phyloP scores from a whole-genome alignment of 2,329 filamentous ascomycete species.

The Penicillium sp. region DNA sequence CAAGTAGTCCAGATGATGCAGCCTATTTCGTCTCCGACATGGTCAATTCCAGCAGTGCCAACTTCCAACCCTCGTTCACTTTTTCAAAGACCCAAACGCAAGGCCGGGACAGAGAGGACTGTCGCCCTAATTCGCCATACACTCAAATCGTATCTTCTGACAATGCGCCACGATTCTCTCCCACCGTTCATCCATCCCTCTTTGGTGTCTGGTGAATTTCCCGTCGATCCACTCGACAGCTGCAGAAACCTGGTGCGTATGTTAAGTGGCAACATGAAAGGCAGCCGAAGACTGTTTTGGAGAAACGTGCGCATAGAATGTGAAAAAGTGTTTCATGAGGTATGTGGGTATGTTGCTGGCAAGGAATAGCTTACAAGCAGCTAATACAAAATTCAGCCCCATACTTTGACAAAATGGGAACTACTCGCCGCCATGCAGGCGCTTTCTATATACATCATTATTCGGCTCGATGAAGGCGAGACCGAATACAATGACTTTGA shows the following conservation, averaged over 20 bases:
- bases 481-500: slow-evolving; percentile 51
- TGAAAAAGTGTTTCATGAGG: slow-evolving; percentile 43
- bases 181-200: slow-evolving; percentile 51
- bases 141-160: slow-evolving; percentile 50
- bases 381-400: slow-evolving; percentile 24
- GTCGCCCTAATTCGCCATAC: slow-evolving; percentile 45
- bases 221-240: slow-evolving; percentile 45
- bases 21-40: background rate
- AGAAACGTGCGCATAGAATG: slow-evolving; percentile 50
- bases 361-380: slow-evolving; percentile 10
- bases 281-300: slow-evolving; percentile 50
- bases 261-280: slow-evolving; percentile 37
- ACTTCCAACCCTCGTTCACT: slow-evolving; percentile 19
- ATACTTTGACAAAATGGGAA: slow-evolving; percentile 40
- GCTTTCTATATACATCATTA: slow-evolving; percentile 49
- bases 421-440: slow-evolving; percentile 51
- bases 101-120: slow-evolving; percentile 35
- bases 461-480: slow-evolving; percentile 51
- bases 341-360: too few species aligned
- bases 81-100: slow-evolving; percentile 13
- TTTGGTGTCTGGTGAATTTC: slow-evolving; percentile 8
- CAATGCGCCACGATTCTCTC: slow-evolving; percentile 45
- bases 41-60: background rate
- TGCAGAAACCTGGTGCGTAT: slow-evolving; percentile 50
- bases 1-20: slow-evolving; percentile 9